Evolutionary conservation across 192 early-diverging fungal species (phyloP), one percentile per base, ranked within the genome.

Genomic region (Bifiguratus adelaidae): DNA sequence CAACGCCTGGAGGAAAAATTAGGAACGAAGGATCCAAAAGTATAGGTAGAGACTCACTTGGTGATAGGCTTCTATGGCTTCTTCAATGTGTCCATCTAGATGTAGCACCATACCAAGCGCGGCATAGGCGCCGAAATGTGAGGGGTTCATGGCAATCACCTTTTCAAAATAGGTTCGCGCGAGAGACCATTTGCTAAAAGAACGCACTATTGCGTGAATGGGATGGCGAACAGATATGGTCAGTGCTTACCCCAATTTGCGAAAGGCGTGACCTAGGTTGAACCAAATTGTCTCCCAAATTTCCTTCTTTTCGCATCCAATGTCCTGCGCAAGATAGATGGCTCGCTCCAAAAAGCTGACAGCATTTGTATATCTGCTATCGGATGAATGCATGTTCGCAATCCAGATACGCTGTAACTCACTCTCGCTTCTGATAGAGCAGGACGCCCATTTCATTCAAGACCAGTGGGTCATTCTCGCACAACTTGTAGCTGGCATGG

Each of bases 381-480:
- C 13, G 20, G 29, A 19, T 23, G 20, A 37, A 24, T 30, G n/a
- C 30, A 47, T 35, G 9, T 2, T 26, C 11, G 45, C 21, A 22
- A 23, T 29, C 30, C 21, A 27, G 29, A 38, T 19, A 37, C 29
- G 29, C 30, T 18, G 1, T 4, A 0, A 58, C 68, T 50, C 70
- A 85, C 73, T 73, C 49, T 37, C 50, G 53, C 29, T 50, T 60
- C 1, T 58, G 44, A 47, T 73, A 84, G 37, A 70, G 60, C 21
- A 83, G 51, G 4, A 77, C 71, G 1, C 81, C 88, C 30, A 87
- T 38, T 56, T 92, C 89, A 48, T 85, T 89, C 27, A 73, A 48
- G 4, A 91, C 27, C 21, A 78, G 46, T 0, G 88, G 80, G 62
- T 89, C 88, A 8, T 56, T 38, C 29, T 62, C 48, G 47, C 81